A percentile compares a stretch with the other conserved stretches of the same genome.
Conservation (phyloP, 2,329 filamentous ascomycete genomes). For the Akanthomyces lecanii region DNA sequence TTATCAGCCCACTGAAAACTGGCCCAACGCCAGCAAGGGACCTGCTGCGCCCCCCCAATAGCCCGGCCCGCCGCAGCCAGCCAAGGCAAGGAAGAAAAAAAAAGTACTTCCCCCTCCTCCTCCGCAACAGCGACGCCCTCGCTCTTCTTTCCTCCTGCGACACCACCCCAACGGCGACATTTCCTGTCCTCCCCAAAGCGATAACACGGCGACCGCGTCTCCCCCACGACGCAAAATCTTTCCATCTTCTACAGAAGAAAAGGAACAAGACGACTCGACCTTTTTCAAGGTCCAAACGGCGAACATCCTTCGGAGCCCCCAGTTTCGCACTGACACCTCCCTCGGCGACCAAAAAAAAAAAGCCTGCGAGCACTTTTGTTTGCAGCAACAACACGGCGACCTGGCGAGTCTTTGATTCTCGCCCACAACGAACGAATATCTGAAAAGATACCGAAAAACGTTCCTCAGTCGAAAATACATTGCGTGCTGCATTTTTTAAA, state of each 20-base stretch:
- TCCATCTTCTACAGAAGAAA: not conserved
- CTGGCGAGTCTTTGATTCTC: slow-evolving; percentile 3
- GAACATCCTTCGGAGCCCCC: no score
- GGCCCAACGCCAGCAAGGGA: no score
- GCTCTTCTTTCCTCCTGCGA: slow-evolving; percentile 13
- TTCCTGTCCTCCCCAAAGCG: slow-evolving; percentile 1
- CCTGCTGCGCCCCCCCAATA: no score
- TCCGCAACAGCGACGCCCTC: not conserved
- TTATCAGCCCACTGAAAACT: no score
- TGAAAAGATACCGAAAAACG: not conserved
- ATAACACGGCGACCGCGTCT: slow-evolving; percentile 13
- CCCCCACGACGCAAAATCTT: not conserved
- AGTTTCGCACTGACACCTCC: not conserved
- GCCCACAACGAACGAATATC: not conserved
- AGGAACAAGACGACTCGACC: not conserved
- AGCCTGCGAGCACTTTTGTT: slow-evolving; percentile 3
- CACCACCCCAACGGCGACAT: slow-evolving; percentile 12
- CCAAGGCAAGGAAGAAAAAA: not conserved
- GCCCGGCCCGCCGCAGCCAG: no score
- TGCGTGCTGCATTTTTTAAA: not conserved
- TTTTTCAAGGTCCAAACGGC: not conserved
- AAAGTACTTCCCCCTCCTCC: slow-evolving; percentile 2
- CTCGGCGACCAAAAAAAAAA: not conserved
- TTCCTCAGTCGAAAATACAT: not conserved
- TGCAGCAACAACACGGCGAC: slow-evolving; percentile 5